Conservation (phyloP, 2,329 filamentous ascomycete species). For the Sporothrix schenckii region DNA sequence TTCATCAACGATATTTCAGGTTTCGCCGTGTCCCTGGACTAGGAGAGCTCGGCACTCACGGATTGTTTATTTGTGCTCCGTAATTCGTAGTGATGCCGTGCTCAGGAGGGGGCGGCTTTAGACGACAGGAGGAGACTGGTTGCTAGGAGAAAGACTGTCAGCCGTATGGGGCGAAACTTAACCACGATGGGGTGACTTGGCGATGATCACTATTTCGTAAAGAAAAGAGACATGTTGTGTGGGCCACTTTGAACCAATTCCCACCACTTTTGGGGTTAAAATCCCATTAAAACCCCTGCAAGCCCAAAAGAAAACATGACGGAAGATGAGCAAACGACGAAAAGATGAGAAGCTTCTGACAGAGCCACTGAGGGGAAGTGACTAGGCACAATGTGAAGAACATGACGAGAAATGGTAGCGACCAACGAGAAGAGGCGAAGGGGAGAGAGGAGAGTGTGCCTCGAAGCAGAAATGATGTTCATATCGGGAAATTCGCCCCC, state of each 20-base stretch:
- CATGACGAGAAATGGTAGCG: slow-evolving; percentile 7
- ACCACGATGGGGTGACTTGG: background rate
- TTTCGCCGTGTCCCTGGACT: slow-evolving; percentile 1
- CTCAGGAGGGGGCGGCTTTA: background rate
- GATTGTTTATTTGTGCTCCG: background rate
- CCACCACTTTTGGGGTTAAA: background rate
- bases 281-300: slow-evolving; percentile 3
- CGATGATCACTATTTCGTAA: background rate
- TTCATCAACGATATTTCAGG: background rate
- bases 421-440: background rate
- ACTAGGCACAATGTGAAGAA: background rate
- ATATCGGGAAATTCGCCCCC: slow-evolving; percentile 11
- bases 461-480: slow-evolving; percentile 21
- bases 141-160: background rate
- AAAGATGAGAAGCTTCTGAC: background rate
- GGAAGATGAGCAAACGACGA: background rate
- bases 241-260: background rate
- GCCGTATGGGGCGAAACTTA: background rate
- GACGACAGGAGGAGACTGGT: background rate
- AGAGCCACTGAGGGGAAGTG: background rate
- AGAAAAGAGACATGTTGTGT: background rate
- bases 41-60: background rate
- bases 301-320: background rate
- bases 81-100: background rate
- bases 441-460: background rate